These are phyloP conservation scores for Ophiostoma tasmaniense DNA, from an alignment of 2,329 filamentous ascomycete species.

Conservation along the genomic window DNA sequence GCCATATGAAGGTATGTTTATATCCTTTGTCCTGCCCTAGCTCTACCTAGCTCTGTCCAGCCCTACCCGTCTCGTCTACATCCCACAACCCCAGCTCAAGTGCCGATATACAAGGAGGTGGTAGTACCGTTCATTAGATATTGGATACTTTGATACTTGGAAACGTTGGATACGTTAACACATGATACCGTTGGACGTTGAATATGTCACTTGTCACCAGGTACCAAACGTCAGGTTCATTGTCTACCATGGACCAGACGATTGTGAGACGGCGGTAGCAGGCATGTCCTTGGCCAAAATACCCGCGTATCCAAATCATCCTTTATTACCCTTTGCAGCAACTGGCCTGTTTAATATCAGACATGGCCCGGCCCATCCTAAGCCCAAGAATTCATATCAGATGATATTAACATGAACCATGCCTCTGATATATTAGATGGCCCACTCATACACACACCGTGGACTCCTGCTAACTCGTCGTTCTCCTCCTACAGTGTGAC, in stretches of 20 bases:
- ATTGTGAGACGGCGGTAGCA: not conserved
- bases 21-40: not conserved
- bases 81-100: not conserved
- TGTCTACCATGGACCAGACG: not conserved
- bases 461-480: not conserved
- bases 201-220: not conserved
- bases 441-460: not conserved
- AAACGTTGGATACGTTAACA: not conserved
- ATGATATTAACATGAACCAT: not conserved
- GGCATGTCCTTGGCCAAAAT: not conserved
- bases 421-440: not conserved
- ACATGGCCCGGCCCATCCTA: not conserved
- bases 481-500: conserved; percentile 24
- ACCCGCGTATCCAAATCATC: conserved; percentile 1
- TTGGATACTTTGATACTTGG: not conserved
- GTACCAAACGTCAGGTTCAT: not conserved
- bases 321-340: not conserved
- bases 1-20: conserved; percentile 26
- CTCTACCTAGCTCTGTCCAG: not conserved
- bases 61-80: not conserved
- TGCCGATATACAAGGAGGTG: not conserved
- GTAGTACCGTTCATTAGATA: not conserved
- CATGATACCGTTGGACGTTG: too few relatives aligned
- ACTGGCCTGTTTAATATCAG: not conserved
- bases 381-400: not conserved